Evolutionary conservation across 495 filamentous ascomycete genomes (phyloP).

Genomic region (Margaritispora aquatica): DNA sequence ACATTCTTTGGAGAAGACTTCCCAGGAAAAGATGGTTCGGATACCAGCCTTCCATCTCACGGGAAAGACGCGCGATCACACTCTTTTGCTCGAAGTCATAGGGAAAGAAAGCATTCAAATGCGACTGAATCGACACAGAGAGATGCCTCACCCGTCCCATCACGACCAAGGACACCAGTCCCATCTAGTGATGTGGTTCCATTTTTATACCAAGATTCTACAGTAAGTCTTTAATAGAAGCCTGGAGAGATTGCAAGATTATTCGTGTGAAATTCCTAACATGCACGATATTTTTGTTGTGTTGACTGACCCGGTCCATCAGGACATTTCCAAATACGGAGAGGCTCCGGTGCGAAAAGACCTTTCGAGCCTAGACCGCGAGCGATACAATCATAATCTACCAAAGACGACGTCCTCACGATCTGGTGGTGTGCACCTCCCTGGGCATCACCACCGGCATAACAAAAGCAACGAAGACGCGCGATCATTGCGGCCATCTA

Average conservation of each 20-base stretch:
- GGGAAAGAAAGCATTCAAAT: conserved; percentile 73
- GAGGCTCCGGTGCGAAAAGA: conserved; percentile 74
- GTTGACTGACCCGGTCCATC: conserved; percentile 17
- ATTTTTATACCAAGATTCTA: conserved; percentile 87
- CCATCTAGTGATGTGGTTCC: conserved; percentile 92
- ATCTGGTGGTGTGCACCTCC: conserved; percentile 29
- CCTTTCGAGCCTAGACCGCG: conserved; percentile 61
- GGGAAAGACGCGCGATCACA: conserved; percentile 46
- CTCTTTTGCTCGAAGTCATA: conserved; percentile 50
- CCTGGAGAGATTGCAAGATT: neutral
- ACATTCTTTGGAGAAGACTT: conserved; percentile 88
- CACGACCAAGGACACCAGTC: conserved; percentile 73
- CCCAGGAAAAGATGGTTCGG: conserved; percentile 59
- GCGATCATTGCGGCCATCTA: conserved; percentile 52
- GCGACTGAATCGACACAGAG: conserved; percentile 48
- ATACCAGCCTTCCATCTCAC: conserved; percentile 56
- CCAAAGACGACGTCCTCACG: conserved; percentile 46
- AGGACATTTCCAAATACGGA: conserved; percentile 77
- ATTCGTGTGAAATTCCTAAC: neutral
- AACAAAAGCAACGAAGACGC: conserved; percentile 69
- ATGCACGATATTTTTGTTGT: neutral
- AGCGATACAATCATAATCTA: conserved; percentile 48
- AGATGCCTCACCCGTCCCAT: conserved; percentile 60
- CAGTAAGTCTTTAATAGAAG: conserved; percentile 27
- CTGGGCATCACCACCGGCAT: conserved; percentile 58